Conservation (phyloP, 331 rosid genomes). For the Acacia pycnantha region DNA sequence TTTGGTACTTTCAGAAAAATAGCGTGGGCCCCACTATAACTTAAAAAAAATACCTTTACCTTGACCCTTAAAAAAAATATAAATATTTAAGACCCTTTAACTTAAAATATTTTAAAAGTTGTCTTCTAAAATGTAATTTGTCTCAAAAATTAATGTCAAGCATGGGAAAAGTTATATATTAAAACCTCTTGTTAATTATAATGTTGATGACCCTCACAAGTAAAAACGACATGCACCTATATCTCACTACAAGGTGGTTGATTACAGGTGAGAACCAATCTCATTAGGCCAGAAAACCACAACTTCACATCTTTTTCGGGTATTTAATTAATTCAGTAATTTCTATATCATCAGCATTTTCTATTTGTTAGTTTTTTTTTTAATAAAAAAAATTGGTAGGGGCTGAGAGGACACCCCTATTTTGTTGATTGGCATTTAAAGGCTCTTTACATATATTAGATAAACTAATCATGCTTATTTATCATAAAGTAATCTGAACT, state of each 20-base stretch:
- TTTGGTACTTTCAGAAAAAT: too few relatives aligned
- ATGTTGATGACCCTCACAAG: not conserved
- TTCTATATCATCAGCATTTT: not conserved
- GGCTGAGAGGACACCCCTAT: not conserved
- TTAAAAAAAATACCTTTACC: too few relatives aligned
- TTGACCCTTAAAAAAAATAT: too few relatives aligned
- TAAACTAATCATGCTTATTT: not conserved
- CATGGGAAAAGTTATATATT: too few relatives aligned
- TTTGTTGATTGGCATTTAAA: not conserved
- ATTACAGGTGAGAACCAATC: not conserved
- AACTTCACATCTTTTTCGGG: too few relatives aligned
- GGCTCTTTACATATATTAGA: not conserved
- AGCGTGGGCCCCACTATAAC: too few relatives aligned
- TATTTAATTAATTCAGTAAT: not conserved
- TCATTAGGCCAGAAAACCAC: not conserved
- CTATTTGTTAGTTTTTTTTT: not conserved
- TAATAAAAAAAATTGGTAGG: not conserved
- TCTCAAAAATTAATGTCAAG: not conserved
- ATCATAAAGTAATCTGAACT: not conserved
- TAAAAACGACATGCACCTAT: not conserved
- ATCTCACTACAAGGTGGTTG: not conserved
- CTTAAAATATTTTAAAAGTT: not conserved
- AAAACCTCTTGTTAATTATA: not conserved
- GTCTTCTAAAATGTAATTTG: not conserved
- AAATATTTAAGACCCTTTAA: not conserved